Conservation (phyloP, 495 filamentous ascomycete species). For the Hypoxylon lienhwacheense region DNA sequence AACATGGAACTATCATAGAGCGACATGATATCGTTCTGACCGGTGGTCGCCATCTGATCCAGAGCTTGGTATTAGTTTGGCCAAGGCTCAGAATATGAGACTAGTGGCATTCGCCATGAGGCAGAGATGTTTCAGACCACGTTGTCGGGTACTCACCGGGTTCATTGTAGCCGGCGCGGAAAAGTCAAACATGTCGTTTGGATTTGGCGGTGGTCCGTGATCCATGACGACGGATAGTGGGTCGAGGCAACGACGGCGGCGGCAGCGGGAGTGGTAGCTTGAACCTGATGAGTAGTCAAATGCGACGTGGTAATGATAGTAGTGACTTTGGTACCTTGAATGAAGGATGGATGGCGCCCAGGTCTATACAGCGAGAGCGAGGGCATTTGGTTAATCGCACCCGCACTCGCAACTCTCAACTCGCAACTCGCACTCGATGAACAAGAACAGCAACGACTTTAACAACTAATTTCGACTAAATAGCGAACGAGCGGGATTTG, state of each 20-base stretch:
- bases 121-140: conserved; percentile 6
- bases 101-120: conserved; percentile 5
- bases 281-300: conserved; percentile 21
- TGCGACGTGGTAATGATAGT: conserved; percentile 18
- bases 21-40: conserved; percentile 44
- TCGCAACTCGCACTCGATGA: conserved; percentile 2
- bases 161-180: conserved; percentile 29
- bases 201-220: conserved; percentile 38
- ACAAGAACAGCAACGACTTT: too few relatives aligned
- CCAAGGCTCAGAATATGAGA: not conserved
- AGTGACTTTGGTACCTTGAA: conserved; percentile 7
- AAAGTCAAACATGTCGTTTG: conserved; percentile 42
- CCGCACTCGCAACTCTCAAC: not conserved
- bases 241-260: conserved; percentile 18
- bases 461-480: too few relatives aligned
- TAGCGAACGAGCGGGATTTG: too few relatives aligned
- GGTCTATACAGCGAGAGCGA: conserved; percentile 21
- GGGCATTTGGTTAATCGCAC: conserved; percentile 29
- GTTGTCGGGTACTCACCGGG: conserved; percentile 29
- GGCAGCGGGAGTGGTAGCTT: conserved; percentile 14
- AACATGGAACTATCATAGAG: conserved; percentile 45
- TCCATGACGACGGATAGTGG: conserved; percentile 42
- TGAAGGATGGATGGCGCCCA: conserved; percentile 16
- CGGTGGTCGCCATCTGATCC: conserved; percentile 38
- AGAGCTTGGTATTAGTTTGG: conserved; percentile 26